Percentiles rank a stretch among this genome's conserved stretches.
phyloP scores from a whole-genome alignment of 2,329 filamentous ascomycete species.

The Cercospora sp. region DNA sequence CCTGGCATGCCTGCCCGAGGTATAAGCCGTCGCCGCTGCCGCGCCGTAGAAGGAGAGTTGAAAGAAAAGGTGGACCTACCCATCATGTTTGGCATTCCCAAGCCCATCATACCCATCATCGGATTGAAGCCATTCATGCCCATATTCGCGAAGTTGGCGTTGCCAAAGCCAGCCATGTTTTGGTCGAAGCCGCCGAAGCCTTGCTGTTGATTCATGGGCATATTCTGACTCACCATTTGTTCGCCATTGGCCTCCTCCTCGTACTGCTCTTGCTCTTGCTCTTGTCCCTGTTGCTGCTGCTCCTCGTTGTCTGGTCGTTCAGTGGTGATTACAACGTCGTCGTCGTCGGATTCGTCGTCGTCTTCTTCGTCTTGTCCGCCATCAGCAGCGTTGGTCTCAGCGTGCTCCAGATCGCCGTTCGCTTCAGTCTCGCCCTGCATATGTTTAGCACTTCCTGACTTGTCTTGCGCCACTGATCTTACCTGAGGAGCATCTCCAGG shows the following conservation, averaged over 20 bases:
- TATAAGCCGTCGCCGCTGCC: slow-evolving; percentile 33
- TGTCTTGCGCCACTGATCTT: neutral
- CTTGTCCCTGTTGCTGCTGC: slow-evolving; percentile 23
- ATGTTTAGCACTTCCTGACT: neutral
- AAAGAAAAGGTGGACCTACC: slow-evolving; percentile 59
- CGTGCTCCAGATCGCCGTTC: slow-evolving; percentile 12
- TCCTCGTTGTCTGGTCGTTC: slow-evolving; percentile 31
- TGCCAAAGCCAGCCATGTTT: slow-evolving; percentile 26
- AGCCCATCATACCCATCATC: slow-evolving; percentile 58
- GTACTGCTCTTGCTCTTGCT: slow-evolving; percentile 22
- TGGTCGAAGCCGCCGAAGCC: slow-evolving; percentile 30
- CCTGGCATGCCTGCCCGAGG: slow-evolving; percentile 62
- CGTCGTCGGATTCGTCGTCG: slow-evolving; percentile 31
- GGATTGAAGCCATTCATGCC: slow-evolving; percentile 64
- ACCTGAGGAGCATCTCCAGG: slow-evolving; percentile 20
- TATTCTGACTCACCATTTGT: slow-evolving; percentile 19
- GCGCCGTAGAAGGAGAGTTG: slow-evolving; percentile 5
- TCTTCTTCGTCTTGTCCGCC: slow-evolving; percentile 27
- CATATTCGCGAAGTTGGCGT: slow-evolving; percentile 28
- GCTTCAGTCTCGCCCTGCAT: neutral
- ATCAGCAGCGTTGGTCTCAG: slow-evolving; percentile 14
- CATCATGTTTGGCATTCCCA: slow-evolving; percentile 69
- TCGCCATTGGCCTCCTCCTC: slow-evolving; percentile 19
- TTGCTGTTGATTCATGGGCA: slow-evolving; percentile 28
- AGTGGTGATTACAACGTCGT: slow-evolving; percentile 36